Percentiles rank a stretch among this genome's conserved stretches.
Evolutionary conservation across 1,284 basidiomycete genomes (phyloP).

Genomic region (Omphalotus olearius): DNA sequence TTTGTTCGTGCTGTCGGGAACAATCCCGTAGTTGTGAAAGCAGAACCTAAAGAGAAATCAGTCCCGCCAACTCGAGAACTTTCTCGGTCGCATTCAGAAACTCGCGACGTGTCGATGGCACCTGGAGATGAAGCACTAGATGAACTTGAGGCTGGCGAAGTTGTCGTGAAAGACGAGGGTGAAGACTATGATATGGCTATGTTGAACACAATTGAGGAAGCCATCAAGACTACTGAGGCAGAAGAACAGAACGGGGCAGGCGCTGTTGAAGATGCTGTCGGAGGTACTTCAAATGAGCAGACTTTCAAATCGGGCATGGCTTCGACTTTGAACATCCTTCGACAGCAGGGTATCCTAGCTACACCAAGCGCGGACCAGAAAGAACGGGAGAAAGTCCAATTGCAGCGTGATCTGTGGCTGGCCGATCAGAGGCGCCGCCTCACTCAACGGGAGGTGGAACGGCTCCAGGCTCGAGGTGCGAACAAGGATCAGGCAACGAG

Average conservation of each 20-base stretch:
- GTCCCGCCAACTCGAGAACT: slow-evolving; percentile 28
- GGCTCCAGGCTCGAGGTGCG: slow-evolving; percentile 68
- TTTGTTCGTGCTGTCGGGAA: slow-evolving; percentile 89
- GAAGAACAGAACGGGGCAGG: slow-evolving; percentile 38
- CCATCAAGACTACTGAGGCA: slow-evolving; percentile 55
- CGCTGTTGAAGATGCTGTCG: slow-evolving; percentile 30
- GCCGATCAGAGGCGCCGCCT: slow-evolving; percentile 77
- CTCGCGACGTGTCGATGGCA: slow-evolving; percentile 52
- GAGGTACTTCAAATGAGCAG: slow-evolving; percentile 69
- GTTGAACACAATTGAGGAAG: slow-evolving; percentile 68
- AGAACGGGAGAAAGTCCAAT: slow-evolving; percentile 82
- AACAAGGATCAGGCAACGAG: slow-evolving; percentile 92
- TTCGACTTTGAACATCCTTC: slow-evolving; percentile 82
- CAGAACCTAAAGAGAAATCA: slow-evolving; percentile 43
- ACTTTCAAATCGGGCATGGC: slow-evolving; percentile 82
- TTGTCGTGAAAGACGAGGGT: slow-evolving; percentile 72
- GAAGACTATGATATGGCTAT: slow-evolving; percentile 66
- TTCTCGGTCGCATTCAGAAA: slow-evolving; percentile 33
- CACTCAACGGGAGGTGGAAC: slow-evolving; percentile 78
- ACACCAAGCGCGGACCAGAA: slow-evolving; percentile 58
- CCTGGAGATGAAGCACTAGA: slow-evolving; percentile 61
- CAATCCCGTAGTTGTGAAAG: slow-evolving; percentile 51
- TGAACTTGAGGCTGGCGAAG: slow-evolving; percentile 78
- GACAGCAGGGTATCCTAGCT: slow-evolving; percentile 88
- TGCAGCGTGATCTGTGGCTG: slow-evolving; percentile 88